These are phyloP conservation scores for Blakeslea trispora DNA, from an alignment of 371 early-diverging fungal species.

Conservation along the genomic window DNA sequence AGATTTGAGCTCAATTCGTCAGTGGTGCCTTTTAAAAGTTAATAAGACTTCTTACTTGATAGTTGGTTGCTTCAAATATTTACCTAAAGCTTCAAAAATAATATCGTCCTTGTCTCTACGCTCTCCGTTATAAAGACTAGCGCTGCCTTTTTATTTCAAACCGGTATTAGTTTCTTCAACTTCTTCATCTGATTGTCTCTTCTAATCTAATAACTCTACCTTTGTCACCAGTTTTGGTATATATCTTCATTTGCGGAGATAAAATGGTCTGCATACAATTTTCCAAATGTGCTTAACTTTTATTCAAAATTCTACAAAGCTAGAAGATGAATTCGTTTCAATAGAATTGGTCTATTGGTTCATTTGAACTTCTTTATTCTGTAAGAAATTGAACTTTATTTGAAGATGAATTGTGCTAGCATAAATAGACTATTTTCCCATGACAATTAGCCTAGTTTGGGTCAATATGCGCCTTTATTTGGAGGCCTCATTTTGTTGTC, in stretches of 20 bases:
- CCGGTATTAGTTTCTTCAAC: not conserved
- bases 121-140: slow-evolving; percentile 90
- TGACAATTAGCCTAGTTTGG: too few species aligned
- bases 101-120: slow-evolving; percentile 83
- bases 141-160: slow-evolving; percentile 61
- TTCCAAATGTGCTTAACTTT: too few species aligned
- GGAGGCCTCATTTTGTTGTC: too few species aligned
- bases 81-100: slow-evolving; percentile 91
- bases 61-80: not conserved
- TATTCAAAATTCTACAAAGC: too few species aligned
- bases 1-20: slow-evolving; percentile 56
- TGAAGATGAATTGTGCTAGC: too few species aligned
- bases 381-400: too few species aligned
- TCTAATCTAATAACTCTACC: slow-evolving; percentile 46
- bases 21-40: slow-evolving; percentile 45
- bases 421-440: too few species aligned
- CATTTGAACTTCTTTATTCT: too few species aligned
- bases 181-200: not conserved
- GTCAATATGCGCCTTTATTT: too few species aligned
- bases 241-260: slow-evolving; percentile 67
- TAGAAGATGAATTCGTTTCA: too few species aligned
- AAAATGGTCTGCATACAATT: too few species aligned
- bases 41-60: not conserved
- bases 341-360: too few species aligned
- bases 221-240: slow-evolving; percentile 95